These are phyloP conservation scores for Termitomyces sp. DNA, from an alignment of 768 basidiomycete genomes.

Conservation along the genomic window DNA sequence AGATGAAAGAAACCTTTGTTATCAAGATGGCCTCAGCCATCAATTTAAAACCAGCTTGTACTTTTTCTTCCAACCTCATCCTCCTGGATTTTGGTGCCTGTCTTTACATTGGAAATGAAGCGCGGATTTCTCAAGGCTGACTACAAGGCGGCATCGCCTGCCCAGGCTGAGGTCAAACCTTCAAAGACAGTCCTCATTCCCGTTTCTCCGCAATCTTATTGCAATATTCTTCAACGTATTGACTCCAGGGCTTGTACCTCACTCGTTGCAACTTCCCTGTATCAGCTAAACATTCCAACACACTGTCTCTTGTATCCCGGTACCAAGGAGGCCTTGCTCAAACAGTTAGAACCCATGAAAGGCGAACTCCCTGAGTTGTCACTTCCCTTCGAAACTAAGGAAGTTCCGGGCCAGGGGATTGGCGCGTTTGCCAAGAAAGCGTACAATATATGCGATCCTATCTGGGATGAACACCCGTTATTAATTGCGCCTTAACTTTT, in stretches of 20 bases:
- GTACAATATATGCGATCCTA: conserved; percentile 6
- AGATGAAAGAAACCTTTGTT: not conserved
- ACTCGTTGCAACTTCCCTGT: not conserved
- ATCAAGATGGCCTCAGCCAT: not conserved
- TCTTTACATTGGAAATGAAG: not conserved
- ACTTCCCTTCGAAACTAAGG: not conserved
- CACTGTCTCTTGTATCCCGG: not conserved
- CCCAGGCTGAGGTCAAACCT: not conserved
- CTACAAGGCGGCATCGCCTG: not conserved
- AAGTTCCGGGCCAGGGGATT: conserved; percentile 9
- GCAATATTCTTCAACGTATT: not conserved
- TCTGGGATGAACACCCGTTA: conserved; percentile 8
- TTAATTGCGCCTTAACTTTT: conserved; percentile 1
- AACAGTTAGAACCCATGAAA: not conserved
- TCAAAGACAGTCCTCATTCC: not conserved
- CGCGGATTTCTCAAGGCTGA: not conserved
- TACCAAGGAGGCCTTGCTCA: not conserved
- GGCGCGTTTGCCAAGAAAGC: conserved; percentile 5
- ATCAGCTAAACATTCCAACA: not conserved
- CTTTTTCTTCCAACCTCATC: not conserved
- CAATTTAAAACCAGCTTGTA: not conserved
- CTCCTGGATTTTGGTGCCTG: not conserved
- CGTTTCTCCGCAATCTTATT: not conserved
- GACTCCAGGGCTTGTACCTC: fast-evolving
- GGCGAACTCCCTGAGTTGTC: too few relatives aligned